Percentiles rank a stretch among this genome's conserved stretches.
Evolutionary conservation across 1,284 basidiomycete genomes (phyloP).

Genomic region (Coniferiporia weirii): DNA sequence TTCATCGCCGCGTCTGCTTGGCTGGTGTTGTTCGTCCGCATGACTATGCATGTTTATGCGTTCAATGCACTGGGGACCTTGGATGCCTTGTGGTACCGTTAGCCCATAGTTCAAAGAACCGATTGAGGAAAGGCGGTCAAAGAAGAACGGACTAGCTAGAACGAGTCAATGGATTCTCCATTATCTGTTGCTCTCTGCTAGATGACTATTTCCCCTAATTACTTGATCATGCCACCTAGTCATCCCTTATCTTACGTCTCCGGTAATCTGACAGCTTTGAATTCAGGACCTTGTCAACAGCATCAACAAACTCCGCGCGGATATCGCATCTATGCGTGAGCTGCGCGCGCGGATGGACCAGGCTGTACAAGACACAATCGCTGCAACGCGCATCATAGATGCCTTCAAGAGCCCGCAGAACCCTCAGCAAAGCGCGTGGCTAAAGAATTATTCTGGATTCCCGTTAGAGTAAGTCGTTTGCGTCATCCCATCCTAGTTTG

Average conservation of each 20-base stretch:
- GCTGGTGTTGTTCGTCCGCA: too few species aligned
- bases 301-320: slow-evolving; percentile 59
- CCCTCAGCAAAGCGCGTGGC: slow-evolving; percentile 47
- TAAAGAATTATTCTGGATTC: slow-evolving; percentile 73
- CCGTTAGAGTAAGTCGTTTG: slow-evolving; percentile 63
- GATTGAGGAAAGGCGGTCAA: too few species aligned
- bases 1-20: neutral
- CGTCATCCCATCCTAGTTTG: neutral
- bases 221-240: neutral
- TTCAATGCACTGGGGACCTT: too few species aligned
- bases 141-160: too few species aligned
- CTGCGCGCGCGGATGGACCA: slow-evolving; percentile 69
- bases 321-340: slow-evolving; percentile 60
- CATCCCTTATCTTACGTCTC: neutral
- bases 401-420: slow-evolving; percentile 65
- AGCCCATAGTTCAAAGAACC: too few species aligned
- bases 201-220: neutral
- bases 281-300: slow-evolving; percentile 57
- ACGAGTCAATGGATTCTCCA: too few species aligned
- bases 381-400: slow-evolving; percentile 67
- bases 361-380: slow-evolving; percentile 70
- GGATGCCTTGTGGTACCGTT: too few species aligned
- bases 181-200: neutral
- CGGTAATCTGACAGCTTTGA: neutral
- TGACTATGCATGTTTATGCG: too few species aligned